Conservation (phyloP, 2,329 filamentous ascomycete species). For the Neofusicoccum kwambonambiense region DNA sequence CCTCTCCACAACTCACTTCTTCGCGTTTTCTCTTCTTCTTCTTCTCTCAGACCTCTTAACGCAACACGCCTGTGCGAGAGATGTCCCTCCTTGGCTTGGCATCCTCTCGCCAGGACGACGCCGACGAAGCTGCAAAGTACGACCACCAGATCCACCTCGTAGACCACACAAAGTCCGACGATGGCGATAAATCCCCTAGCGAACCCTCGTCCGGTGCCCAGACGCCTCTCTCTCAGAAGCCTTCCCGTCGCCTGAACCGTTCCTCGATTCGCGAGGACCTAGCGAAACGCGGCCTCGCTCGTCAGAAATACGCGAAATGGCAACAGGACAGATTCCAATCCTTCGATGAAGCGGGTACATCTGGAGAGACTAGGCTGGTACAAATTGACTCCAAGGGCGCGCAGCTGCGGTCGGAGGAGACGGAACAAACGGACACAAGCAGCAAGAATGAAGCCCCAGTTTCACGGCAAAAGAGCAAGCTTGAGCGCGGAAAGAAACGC, state of each 20-base stretch:
- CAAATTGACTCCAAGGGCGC: conserved; percentile 13
- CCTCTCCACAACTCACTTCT: not conserved
- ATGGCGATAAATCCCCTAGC: conserved; percentile 31
- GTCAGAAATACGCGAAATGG: conserved; percentile 36
- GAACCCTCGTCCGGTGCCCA: conserved; percentile 18
- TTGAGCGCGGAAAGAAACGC: conserved; percentile 28
- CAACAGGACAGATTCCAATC: conserved; percentile 23
- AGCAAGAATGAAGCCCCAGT: conserved; percentile 16
- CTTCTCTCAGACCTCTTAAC: not conserved
- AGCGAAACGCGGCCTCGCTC: conserved; percentile 21
- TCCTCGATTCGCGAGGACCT: conserved; percentile 27
- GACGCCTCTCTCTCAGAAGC: not conserved
- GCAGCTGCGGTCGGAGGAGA: not conserved
- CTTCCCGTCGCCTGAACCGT: conserved; percentile 24
- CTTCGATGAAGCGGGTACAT: not conserved
- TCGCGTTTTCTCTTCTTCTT: not conserved
- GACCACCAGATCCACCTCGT: conserved; percentile 71
- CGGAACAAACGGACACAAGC: not conserved
- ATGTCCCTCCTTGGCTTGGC: conserved; percentile 15
- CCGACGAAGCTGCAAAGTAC: conserved; percentile 17
- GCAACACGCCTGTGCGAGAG: not conserved
- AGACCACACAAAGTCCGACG: conserved; percentile 51
- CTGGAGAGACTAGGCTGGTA: not conserved
- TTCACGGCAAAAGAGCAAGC: conserved; percentile 22
- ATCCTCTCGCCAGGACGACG: conserved; percentile 13